Conservation (phyloP, 2,329 filamentous ascomycete species). For the Paraphaeosphaeria minitans region DNA sequence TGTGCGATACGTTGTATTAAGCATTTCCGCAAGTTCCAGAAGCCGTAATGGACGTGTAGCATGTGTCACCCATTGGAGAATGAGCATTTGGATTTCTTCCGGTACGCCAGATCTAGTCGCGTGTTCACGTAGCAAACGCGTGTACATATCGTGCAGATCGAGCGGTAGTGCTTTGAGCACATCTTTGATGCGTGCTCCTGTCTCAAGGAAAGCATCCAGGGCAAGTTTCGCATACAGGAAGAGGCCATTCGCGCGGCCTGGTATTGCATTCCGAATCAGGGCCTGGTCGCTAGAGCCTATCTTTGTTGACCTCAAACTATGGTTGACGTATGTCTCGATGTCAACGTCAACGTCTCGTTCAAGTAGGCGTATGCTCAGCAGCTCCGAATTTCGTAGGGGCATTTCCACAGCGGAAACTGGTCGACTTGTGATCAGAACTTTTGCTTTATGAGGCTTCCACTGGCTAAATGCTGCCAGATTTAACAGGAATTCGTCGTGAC, state of each 20-base stretch:
- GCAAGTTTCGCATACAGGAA: conserved; percentile 55
- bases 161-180: conserved; percentile 43
- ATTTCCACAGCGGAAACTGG: conserved; percentile 42
- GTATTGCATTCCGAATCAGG: conserved; percentile 35
- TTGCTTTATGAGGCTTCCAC: conserved; percentile 41
- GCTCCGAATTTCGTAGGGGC: conserved; percentile 29
- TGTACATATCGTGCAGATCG: conserved; percentile 50
- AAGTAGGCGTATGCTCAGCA: conserved; percentile 48
- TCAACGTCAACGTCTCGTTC: conserved; percentile 47
- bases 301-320: conserved; percentile 22
- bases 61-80: conserved; percentile 52
- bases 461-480: conserved; percentile 40
- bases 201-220: conserved; percentile 46
- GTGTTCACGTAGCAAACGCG: conserved; percentile 46
- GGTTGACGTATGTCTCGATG: conserved; percentile 47
- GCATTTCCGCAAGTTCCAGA: conserved; percentile 48
- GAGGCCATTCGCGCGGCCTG: conserved; percentile 48
- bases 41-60: conserved; percentile 50
- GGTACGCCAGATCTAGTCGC: conserved; percentile 37
- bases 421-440: conserved; percentile 54
- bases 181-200: conserved; percentile 23
- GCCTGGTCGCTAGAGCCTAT: conserved; percentile 8
- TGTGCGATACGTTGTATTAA: conserved; percentile 17
- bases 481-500: conserved; percentile 45
- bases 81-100: conserved; percentile 41